Evolutionary conservation across 768 basidiomycete genomes (phyloP).

Genomic region (Udeniomyces megalosporus): DNA sequence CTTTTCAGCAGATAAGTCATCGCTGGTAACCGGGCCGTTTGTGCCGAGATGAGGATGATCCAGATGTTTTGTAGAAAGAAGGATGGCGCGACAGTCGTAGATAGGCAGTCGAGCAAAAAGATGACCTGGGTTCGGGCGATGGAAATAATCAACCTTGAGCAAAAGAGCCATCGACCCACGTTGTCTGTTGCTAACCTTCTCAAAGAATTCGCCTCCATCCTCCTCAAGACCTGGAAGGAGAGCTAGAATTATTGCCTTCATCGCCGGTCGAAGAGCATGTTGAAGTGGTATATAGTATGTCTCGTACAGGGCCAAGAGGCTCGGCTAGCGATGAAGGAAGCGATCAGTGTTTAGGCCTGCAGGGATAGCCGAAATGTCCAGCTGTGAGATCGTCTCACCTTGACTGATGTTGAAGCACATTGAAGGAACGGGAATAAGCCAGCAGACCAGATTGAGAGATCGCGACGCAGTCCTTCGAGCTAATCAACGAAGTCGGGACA

Average conservation of each 20-base stretch:
- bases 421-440: constrained; percentile 98
- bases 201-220: constrained; percentile 93
- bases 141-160: too few species aligned
- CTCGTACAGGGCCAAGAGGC: constrained; percentile 79
- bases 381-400: constrained; percentile 36
- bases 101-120: constrained; percentile 58
- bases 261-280: constrained; percentile 61
- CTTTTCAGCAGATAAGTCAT: constrained; percentile 73
- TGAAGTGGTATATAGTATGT: constrained; percentile 80
- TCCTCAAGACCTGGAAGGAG: constrained; percentile 91
- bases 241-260: constrained; percentile 87
- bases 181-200: constrained; percentile 28
- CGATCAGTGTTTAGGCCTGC: background rate
- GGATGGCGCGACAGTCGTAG: constrained; percentile 62
- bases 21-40: constrained; percentile 66
- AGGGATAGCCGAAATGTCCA: background rate
- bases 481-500: constrained; percentile 24
- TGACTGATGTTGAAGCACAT: constrained; percentile 96
- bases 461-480: constrained; percentile 71
- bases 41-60: constrained; percentile 79
- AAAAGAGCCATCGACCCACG: too few species aligned
- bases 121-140: too few species aligned
- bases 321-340: constrained; percentile 40
- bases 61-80: constrained; percentile 95
- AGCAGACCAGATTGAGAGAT: constrained; percentile 83